Percentiles rank a stretch among this genome's conserved stretches.
Conservation (phyloP, 2,329 filamentous ascomycete genomes). For the Blastomyces gilchristii region DNA sequence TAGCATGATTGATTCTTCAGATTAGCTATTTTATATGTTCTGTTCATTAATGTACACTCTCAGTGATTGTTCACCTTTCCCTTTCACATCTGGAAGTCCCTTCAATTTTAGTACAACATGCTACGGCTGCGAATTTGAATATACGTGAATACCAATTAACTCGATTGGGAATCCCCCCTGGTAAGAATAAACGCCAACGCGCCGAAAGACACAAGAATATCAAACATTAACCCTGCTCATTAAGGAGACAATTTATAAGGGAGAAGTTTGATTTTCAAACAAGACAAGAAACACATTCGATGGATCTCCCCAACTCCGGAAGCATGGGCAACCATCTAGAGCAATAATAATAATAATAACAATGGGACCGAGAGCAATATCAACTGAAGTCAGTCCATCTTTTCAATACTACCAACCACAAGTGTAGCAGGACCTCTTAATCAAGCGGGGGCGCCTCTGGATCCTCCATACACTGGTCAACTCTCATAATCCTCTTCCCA, state of each 20-base stretch:
- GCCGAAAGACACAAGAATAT: not conserved
- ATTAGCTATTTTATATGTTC: too few species aligned
- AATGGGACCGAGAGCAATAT: not conserved
- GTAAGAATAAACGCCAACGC: not conserved
- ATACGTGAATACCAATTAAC: not conserved
- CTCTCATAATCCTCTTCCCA: constrained; percentile 55
- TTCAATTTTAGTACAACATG: not conserved
- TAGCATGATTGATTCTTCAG: too few species aligned
- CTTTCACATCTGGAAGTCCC: too few species aligned
- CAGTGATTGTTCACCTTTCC: not conserved
- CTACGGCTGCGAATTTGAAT: not conserved
- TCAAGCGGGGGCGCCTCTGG: constrained; percentile 43
- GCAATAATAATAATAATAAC: not conserved
- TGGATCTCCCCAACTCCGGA: not conserved
- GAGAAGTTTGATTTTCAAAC: too few species aligned
- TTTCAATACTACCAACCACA: not conserved
- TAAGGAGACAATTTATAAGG: not conserved
- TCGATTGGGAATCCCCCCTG: not conserved
- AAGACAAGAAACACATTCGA: not conserved
- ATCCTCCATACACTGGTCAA: constrained; percentile 57
- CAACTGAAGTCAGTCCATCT: not conserved
- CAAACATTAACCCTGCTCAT: not conserved
- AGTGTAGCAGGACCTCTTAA: not conserved
- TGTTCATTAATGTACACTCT: not conserved
- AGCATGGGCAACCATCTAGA: not conserved